Evolutionary conservation across 768 basidiomycete species (phyloP).

Genomic region (Leccinum variicolor): DNA sequence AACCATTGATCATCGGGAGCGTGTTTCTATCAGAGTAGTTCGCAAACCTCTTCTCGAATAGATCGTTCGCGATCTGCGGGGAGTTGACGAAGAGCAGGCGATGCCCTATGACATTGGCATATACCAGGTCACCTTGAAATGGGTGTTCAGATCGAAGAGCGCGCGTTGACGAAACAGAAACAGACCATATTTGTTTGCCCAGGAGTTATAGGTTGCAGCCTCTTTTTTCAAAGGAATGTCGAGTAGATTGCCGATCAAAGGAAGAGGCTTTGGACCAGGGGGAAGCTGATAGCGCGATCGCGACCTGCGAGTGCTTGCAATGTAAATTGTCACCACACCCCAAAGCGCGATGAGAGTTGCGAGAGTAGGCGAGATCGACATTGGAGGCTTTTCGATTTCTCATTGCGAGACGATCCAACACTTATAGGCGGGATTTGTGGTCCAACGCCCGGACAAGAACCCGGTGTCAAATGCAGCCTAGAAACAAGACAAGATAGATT

Average conservation of each 20-base stretch:
- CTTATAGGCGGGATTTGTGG: slow-evolving; percentile 18
- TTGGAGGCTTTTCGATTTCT: slow-evolving; percentile 1
- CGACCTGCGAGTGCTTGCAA: slow-evolving; percentile 12
- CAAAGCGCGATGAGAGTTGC: slow-evolving; percentile 21
- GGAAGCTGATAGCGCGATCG: slow-evolving; percentile 37
- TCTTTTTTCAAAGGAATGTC: slow-evolving; percentile 40
- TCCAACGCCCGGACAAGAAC: not conserved
- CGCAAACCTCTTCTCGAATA: slow-evolving; percentile 53
- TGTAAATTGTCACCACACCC: slow-evolving; percentile 16
- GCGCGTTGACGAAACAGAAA: not conserved
- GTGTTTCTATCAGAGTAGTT: slow-evolving; percentile 55
- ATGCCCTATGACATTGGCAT: slow-evolving; percentile 48
- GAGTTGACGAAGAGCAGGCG: slow-evolving; percentile 48
- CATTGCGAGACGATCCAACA: not conserved
- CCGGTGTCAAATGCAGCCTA: not conserved
- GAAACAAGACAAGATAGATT: slow-evolving; percentile 3
- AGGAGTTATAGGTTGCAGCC: slow-evolving; percentile 40
- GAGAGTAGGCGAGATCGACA: slow-evolving; percentile 16
- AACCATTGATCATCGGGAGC: slow-evolving; percentile 47
- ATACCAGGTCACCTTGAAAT: slow-evolving; percentile 47
- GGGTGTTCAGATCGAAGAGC: not conserved
- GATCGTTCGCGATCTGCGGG: slow-evolving; percentile 43
- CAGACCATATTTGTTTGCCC: slow-evolving; percentile 38
- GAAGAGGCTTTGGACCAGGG: slow-evolving; percentile 53
- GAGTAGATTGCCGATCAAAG: slow-evolving; percentile 51